Evolutionary conservation across 1,139 yeast species (phyloP).

Genomic region (Saccharomyces hybrid): DNA sequence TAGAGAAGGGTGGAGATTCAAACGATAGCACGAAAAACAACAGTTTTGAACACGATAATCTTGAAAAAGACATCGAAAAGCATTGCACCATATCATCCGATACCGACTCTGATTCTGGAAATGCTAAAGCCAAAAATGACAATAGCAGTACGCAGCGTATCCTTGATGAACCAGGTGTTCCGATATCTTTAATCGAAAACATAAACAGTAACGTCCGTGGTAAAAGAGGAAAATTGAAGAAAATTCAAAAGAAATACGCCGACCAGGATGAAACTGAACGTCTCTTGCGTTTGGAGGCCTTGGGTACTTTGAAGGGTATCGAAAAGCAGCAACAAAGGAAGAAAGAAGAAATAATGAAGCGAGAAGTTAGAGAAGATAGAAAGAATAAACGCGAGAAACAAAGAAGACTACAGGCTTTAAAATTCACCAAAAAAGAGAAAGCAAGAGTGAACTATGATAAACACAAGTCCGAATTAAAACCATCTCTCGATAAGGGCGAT

Average conservation of each 20-base stretch:
- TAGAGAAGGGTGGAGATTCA: constrained; percentile 8
- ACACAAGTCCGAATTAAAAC: constrained; percentile 35
- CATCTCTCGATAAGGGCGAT: constrained; percentile 34
- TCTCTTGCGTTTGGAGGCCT: constrained; percentile 59
- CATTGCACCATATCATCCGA: not conserved
- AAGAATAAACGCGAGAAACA: constrained; percentile 40
- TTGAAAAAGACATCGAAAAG: not conserved
- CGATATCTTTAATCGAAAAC: constrained; percentile 13
- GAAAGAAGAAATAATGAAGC: constrained; percentile 34
- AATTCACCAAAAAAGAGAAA: constrained; percentile 36
- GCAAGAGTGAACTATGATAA: constrained; percentile 29
- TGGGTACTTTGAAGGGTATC: constrained; percentile 74
- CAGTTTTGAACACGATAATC: not conserved
- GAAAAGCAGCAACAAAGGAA: constrained; percentile 38
- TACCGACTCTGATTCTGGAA: not conserved
- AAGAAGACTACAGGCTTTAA: constrained; percentile 45
- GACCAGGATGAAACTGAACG: constrained; percentile 92
- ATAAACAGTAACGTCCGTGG: constrained; percentile 54
- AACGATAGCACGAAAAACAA: constrained; percentile 1
- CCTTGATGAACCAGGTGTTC: constrained; percentile 10
- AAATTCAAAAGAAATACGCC: constrained; percentile 73
- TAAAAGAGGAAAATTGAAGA: constrained; percentile 74
- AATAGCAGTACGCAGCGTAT: constrained; percentile 10
- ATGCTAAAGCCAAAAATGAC: not conserved
- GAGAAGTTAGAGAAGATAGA: constrained; percentile 33